Evolutionary conservation across 257 asterid species (phyloP).

Genomic region (Rubia yunnanensis): DNA sequence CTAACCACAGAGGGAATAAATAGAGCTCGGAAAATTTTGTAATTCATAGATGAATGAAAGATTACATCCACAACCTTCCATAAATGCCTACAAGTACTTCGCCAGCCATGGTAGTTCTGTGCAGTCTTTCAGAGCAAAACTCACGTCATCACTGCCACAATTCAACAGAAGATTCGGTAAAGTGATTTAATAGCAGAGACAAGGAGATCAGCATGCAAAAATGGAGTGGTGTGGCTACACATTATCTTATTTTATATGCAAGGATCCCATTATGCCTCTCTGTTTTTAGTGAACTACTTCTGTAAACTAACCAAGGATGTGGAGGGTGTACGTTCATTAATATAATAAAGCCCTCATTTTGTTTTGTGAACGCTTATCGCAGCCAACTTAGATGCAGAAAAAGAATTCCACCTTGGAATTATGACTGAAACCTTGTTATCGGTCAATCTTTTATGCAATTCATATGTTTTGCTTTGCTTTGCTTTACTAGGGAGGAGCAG

Average conservation of each 20-base stretch:
- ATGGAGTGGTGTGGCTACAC: background rate
- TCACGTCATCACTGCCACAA: constrained; percentile 77
- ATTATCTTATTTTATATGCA: too few species aligned
- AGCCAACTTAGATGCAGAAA: background rate
- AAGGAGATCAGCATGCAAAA: background rate
- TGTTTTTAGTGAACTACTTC: background rate
- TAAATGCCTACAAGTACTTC: constrained; percentile 43
- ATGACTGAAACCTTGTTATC: background rate
- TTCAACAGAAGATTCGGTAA: background rate
- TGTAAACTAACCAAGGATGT: too few species aligned
- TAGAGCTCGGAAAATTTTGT: background rate
- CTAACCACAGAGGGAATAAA: background rate
- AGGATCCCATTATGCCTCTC: background rate
- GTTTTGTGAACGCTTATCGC: background rate
- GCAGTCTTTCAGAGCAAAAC: constrained; percentile 85
- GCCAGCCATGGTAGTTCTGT: constrained; percentile 83
- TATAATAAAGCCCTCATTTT: background rate
- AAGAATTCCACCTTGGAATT: background rate
- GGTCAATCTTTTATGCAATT: background rate
- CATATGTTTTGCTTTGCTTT: background rate
- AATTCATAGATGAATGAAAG: background rate
- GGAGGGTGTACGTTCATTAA: background rate
- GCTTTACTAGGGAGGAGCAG: background rate
- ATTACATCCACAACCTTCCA: background rate
- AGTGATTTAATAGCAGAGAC: background rate